These are phyloP conservation scores for Trichophyton simii DNA, from an alignment of 2,329 filamentous ascomycete species.

Conservation along the genomic window DNA sequence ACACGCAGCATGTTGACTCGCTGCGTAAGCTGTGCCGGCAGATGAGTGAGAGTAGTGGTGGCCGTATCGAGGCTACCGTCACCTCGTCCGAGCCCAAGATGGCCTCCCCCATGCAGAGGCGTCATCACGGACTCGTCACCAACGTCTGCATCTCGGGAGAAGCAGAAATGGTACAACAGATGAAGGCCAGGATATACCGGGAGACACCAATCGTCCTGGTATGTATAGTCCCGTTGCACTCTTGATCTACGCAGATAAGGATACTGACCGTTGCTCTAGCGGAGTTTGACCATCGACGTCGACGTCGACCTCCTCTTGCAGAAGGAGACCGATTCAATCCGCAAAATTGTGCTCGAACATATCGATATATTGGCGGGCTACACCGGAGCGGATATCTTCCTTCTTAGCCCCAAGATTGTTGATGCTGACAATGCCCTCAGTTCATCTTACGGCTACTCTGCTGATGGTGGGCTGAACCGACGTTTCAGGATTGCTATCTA, in stretches of 20 bases:
- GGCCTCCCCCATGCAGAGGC: constrained; percentile 36
- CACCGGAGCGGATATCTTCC: constrained; percentile 92
- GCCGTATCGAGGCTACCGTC: constrained; percentile 72
- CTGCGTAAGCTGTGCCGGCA: constrained; percentile 70
- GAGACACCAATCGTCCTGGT: constrained; percentile 87
- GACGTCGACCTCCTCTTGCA: constrained; percentile 85
- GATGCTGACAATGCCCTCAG: constrained; percentile 61
- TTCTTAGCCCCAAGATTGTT: constrained; percentile 78
- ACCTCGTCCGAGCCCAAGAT: constrained; percentile 68
- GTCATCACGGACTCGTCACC: constrained; percentile 52
- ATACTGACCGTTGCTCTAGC: constrained; percentile 40
- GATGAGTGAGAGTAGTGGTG: constrained; percentile 54
- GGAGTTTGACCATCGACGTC: constrained; percentile 85
- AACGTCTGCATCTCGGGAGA: constrained; percentile 87
- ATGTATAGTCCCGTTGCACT: constrained; percentile 30
- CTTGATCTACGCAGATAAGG: constrained; percentile 11
- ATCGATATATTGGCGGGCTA: constrained; percentile 76
- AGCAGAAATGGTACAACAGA: constrained; percentile 77
- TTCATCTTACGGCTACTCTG: constrained; percentile 61
- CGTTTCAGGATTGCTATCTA: constrained; percentile 88
- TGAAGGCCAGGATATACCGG: constrained; percentile 77
- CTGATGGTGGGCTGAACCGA: constrained; percentile 73
- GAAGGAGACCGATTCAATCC: constrained; percentile 52
- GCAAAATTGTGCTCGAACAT: constrained; percentile 65
- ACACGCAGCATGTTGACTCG: constrained; percentile 71